Base-by-base conservation (phyloP, 2,329 filamentous ascomycete genomes). In the Xylariaceae sp. region DNA sequence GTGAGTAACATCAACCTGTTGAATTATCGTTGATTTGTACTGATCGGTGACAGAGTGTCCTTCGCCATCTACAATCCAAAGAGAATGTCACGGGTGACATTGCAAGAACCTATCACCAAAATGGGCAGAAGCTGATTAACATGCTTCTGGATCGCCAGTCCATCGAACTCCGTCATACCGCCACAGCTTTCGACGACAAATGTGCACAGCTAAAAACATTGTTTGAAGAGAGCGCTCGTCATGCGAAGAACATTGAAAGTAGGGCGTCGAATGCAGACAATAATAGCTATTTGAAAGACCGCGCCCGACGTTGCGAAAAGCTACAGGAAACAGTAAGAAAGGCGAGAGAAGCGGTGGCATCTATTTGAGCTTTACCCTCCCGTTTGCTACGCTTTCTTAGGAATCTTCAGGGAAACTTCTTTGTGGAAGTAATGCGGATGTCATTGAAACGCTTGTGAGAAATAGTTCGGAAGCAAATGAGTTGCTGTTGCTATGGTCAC, bases 101-200 rank as follows among this genome's bases (percentile, higher is more conserved):
- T 7, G 51, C 56, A 11, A 58, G n/a, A 42, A 56, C 6, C 4
- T 64, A 64, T 52, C 44, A 23, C 45, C 59, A 45, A 58, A 59
- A 42, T 51, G 60, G 55, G 2, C 55, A 11, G 1, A 51, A 51
- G 6, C 10, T 62, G 11, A 48, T 58, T 10, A 35, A 54, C 13
- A 50, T 13, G n/a, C 37, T 62, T 45, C 55, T 62, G 47, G 55
- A 58, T 49, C 60, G 55, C 17, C 62, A 64, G 55, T 51, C 57
- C 18, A 53, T 17, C 42, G 62, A 64, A 58, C 55, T 64, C 9
- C 8, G 17, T 2, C 57, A 60, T 42, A 18, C n/a, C 34, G 17
- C 47, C 5, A 10, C 52, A 30, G 50, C 35, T 45, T 62, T 62
- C 35, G 47, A 64, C 52, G 48, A 18, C 10, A 64, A 53, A 4